Evolutionary conservation across 768 basidiomycete genomes (phyloP), one percentile per base, ranked within the genome.

Genomic region (Coprinopsis marcescibilis): DNA sequence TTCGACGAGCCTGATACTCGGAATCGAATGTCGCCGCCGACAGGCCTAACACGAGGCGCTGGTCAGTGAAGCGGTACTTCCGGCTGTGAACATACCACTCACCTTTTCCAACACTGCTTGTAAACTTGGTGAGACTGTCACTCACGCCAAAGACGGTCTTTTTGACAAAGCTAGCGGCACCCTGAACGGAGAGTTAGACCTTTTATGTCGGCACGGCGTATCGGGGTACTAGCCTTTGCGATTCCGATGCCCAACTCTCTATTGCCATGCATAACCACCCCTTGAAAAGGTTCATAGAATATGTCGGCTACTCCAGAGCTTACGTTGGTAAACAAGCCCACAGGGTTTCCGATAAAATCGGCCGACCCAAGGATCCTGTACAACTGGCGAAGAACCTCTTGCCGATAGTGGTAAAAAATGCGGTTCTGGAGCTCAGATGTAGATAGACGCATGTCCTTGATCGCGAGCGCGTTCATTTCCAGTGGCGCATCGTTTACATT

Each of bases 321-420:
- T 59, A 99, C 93, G 59, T 98, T 98, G 41, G 88, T 95, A 73
- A 99, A 98, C 35, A 99, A 75, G 8, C 96, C 96, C 36, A 98
- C 93, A 3, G 95, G 95, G 60, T 94, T 94, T 12, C 89, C 87
- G 50, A 89, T 87, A 67, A 98, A 95, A 66, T 98, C 95, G 0
- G 94, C 96, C 4, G 94, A 97, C n/a, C 96, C 95, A 12, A 99
- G 75, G 35, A 99, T 89, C 29, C 96, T 85, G 64, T 98, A 98
- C 2, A 98, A 73, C 60, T 99, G 96, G 10, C 90, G 85, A 30
- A 95, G 72, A 45, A 96, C 78, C 57, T 97, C 93, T 64, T 96
- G 89, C 27, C 89, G 78, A 62, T 98, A 99, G 60, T 98, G 95
- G 50, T 94, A 85, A 32, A 82, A 70, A 49, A 98, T 85, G 26